These are phyloP conservation scores for Colletotrichum lindemuthianum DNA, from an alignment of 2,329 filamentous ascomycete genomes.

Conservation along the genomic window DNA sequence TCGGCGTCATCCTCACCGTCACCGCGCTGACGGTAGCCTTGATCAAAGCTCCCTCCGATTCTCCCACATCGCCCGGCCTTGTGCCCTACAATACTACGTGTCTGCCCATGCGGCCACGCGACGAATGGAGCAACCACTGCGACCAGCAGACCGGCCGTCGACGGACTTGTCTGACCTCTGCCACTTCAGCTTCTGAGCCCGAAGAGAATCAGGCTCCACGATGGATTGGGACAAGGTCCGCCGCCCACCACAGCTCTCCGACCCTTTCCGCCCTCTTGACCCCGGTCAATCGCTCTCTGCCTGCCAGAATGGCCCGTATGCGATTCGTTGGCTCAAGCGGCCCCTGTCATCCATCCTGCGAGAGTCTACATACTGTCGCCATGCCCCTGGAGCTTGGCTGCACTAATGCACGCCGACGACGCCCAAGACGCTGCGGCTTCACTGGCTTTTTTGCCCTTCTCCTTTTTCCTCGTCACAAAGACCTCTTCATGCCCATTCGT, in stretches of 20 bases:
- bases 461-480: conserved; percentile 9
- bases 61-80: not conserved
- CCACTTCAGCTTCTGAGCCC: conserved; percentile 1
- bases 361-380: not conserved
- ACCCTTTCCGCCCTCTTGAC: conserved; percentile 11
- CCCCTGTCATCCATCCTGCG: conserved; percentile 19
- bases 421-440: conserved; percentile 3
- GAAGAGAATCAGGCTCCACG: conserved; percentile 18
- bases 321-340: conserved; percentile 35
- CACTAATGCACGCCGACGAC: conserved; percentile 33
- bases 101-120: conserved; percentile 28
- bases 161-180: conserved; percentile 6
- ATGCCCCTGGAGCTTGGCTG: conserved; percentile 22
- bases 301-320: conserved; percentile 8
- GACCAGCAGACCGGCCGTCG: conserved; percentile 23
- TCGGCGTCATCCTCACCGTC: no score
- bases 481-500: not conserved
- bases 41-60: conserved; percentile 1
- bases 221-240: conserved; percentile 24
- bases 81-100: conserved; percentile 11
- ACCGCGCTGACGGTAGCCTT: not conserved
- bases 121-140: conserved; percentile 36
- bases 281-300: conserved; percentile 1
- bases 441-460: not conserved
- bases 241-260: conserved; percentile 8